Evolutionary conservation across 768 basidiomycete genomes (phyloP).

Genomic region (Termitomyces eurrhizus): DNA sequence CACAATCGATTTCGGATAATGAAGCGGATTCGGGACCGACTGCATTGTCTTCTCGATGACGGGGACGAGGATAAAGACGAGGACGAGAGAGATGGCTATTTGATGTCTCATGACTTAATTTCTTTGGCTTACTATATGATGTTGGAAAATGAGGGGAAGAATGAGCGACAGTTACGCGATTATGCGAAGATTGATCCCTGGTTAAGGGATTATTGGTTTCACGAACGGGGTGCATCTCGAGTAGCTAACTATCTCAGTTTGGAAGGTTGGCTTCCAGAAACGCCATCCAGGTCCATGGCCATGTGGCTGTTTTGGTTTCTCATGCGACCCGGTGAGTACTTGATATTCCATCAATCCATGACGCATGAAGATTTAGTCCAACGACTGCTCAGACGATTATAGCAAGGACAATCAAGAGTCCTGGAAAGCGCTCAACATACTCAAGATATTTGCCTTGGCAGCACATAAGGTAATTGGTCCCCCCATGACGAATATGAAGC

Average conservation of each 20-base stretch:
- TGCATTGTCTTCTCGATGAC: slow-evolving; percentile 31
- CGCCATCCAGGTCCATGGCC: slow-evolving; percentile 50
- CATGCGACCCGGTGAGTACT: slow-evolving; percentile 50
- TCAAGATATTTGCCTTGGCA: slow-evolving; percentile 63
- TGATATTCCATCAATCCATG: neutral
- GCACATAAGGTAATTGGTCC: slow-evolving; percentile 47
- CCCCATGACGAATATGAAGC: neutral
- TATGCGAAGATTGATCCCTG: slow-evolving; percentile 62
- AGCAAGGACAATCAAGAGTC: slow-evolving; percentile 32
- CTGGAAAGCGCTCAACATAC: slow-evolving; percentile 42
- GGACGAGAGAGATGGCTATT: slow-evolving; percentile 18
- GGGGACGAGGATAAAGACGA: slow-evolving; percentile 6
- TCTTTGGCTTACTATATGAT: slow-evolving; percentile 74
- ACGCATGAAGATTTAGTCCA: too few relatives aligned
- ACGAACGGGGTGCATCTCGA: slow-evolving; percentile 50
- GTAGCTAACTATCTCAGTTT: slow-evolving; percentile 36
- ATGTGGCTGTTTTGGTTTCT: slow-evolving; percentile 84
- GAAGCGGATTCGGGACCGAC: slow-evolving; percentile 47
- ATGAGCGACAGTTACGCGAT: slow-evolving; percentile 64
- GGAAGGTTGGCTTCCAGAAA: slow-evolving; percentile 55
- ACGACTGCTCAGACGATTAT: slow-evolving; percentile 41
- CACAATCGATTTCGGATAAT: slow-evolving; percentile 55
- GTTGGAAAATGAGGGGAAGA: slow-evolving; percentile 77
- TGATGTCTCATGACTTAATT: slow-evolving; percentile 42
- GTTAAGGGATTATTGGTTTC: slow-evolving; percentile 68